phyloP scores from a whole-genome alignment of 2,329 filamentous ascomycete genomes.

The Bipolaris victoriae region DNA sequence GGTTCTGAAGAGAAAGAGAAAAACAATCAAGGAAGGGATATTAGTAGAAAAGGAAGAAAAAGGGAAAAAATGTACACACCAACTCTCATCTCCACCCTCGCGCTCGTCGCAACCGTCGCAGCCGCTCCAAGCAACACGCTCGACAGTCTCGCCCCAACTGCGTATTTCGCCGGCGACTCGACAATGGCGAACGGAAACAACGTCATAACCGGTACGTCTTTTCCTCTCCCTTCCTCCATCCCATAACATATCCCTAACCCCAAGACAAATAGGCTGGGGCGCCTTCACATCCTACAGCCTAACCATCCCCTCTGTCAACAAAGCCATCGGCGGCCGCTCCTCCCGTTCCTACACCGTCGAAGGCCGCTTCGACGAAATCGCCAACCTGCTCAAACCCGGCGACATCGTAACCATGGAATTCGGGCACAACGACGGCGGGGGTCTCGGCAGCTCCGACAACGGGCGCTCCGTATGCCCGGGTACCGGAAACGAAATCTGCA shows the following conservation, averaged over 20 bases:
- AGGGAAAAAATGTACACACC: conserved; percentile 11
- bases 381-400: conserved; percentile 58
- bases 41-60: background rate
- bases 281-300: conserved; percentile 63
- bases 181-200: conserved; percentile 63
- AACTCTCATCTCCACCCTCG: conserved; percentile 26
- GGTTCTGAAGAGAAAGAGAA: background rate
- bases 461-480: conserved; percentile 66
- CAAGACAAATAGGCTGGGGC: conserved; percentile 64
- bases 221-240: background rate
- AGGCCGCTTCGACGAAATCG: conserved; percentile 66
- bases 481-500: conserved; percentile 60
- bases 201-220: conserved; percentile 49
- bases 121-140: conserved; percentile 31
- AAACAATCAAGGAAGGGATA: no score
- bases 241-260: background rate
- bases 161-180: conserved; percentile 66
- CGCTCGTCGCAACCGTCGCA: conserved; percentile 28
- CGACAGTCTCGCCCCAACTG: conserved; percentile 48
- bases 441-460: conserved; percentile 62
- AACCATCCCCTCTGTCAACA: conserved; percentile 63
- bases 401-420: conserved; percentile 75
- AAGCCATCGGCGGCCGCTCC: conserved; percentile 69
- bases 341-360: conserved; percentile 71
- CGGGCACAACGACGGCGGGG: conserved; percentile 74